phyloP scores from a whole-genome alignment of 2,329 filamentous ascomycete species.

The Colletotrichum gigasporum region DNA sequence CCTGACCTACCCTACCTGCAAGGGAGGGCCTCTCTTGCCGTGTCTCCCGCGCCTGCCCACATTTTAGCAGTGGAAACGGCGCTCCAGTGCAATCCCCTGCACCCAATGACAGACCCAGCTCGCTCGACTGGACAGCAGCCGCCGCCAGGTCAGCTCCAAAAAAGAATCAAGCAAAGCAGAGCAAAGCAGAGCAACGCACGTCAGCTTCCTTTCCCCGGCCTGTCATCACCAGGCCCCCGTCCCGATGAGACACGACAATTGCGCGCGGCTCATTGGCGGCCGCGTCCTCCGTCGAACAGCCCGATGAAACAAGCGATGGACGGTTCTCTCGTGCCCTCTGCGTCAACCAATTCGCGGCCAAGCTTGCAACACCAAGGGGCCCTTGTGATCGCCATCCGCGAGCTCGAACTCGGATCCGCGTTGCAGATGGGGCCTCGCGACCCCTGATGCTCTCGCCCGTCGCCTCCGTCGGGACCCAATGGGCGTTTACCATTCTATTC shows the following conservation, averaged over 20 bases:
- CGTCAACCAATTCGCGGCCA: conserved; percentile 23
- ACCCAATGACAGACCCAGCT: conserved; percentile 1
- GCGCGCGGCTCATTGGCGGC: conserved; percentile 29
- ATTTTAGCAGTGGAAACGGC: background rate
- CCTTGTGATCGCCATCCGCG: too few relatives aligned
- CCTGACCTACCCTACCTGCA: too few relatives aligned
- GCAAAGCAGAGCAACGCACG: conserved; percentile 17
- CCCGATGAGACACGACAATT: conserved; percentile 7
- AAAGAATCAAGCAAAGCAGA: background rate
- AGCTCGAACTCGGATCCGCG: conserved; percentile 1
- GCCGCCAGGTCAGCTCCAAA: conserved; percentile 22
- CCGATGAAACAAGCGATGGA: conserved; percentile 29
- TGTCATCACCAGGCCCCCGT: background rate
- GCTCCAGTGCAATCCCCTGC: background rate
- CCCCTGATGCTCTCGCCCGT: too few relatives aligned
- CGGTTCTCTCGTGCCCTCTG: background rate
- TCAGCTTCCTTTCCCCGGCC: conserved; percentile 9
- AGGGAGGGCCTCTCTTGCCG: too few relatives aligned
- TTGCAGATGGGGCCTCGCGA: too few relatives aligned
- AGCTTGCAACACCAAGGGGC: background rate
- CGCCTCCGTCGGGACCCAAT: background rate
- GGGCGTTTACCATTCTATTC: conserved; percentile 20
- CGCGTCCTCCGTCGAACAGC: conserved; percentile 1
- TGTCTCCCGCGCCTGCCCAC: background rate
- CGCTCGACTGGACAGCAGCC: background rate